Conservation (phyloP, 495 filamentous ascomycete species). For the Lepraria neglecta region DNA sequence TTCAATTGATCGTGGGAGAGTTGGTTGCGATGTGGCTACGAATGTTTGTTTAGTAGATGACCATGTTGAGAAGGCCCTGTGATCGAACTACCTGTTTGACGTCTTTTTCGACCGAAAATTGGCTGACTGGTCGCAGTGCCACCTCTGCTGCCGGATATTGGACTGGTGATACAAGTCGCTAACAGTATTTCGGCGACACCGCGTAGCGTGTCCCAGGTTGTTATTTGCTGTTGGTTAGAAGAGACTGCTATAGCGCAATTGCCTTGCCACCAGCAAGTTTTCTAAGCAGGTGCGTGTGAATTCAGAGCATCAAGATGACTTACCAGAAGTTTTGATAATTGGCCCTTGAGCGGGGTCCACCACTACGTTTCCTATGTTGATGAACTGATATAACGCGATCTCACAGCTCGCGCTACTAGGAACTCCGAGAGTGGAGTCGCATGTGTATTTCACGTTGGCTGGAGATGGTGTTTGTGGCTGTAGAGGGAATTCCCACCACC, state of each 20-base stretch:
- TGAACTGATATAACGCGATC: too few relatives aligned
- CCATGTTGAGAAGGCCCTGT: background rate
- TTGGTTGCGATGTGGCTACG: background rate
- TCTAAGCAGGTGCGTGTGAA: too few relatives aligned
- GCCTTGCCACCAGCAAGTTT: too few relatives aligned
- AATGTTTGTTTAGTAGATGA: background rate
- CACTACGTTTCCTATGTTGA: too few relatives aligned
- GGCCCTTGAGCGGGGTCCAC: too few relatives aligned
- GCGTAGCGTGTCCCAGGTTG: slow-evolving; percentile 15
- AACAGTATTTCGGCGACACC: slow-evolving; percentile 4
- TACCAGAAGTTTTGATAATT: too few relatives aligned
- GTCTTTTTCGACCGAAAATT: background rate
- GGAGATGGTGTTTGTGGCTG: too few relatives aligned
- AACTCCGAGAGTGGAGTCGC: too few relatives aligned
- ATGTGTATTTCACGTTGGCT: too few relatives aligned
- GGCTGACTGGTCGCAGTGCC: slow-evolving; percentile 6
- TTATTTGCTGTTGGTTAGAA: slow-evolving; percentile 5
- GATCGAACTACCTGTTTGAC: background rate
- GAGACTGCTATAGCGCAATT: slow-evolving; percentile 10
- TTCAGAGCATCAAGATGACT: too few relatives aligned
- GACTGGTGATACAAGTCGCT: slow-evolving; percentile 4
- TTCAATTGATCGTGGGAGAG: background rate
- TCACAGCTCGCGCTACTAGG: too few relatives aligned
- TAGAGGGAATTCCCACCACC: too few relatives aligned
- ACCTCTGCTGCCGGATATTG: background rate